A percentile compares a stretch with the other conserved stretches of the same genome.
These are phyloP conservation scores for Tolypocladium tropicale DNA, from an alignment of 2,329 filamentous ascomycete species.

Conservation along the genomic window DNA sequence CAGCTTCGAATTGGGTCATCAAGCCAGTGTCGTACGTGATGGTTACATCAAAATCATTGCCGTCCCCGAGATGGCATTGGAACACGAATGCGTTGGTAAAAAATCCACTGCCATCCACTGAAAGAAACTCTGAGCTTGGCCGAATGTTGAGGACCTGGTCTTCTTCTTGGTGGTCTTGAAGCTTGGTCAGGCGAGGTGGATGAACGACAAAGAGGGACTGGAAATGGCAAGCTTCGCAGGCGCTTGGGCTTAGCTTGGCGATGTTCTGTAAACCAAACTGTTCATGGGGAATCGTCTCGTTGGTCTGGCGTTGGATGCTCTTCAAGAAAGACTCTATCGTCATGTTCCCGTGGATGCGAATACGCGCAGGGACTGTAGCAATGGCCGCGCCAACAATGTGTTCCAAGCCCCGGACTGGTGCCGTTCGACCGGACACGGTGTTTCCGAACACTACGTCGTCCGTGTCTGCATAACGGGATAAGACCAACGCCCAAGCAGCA, in stretches of 20 bases:
- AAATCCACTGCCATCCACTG: neutral
- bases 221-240: neutral
- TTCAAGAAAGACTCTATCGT: neutral
- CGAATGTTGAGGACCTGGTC: neutral
- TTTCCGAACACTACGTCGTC: constrained; percentile 47
- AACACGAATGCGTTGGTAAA: neutral
- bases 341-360: neutral
- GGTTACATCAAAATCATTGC: neutral
- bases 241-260: neutral
- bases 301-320: neutral
- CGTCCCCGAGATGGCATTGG: neutral
- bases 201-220: neutral
- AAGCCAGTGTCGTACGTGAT: neutral
- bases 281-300: neutral
- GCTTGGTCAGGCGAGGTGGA: neutral
- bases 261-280: neutral
- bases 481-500: constrained; percentile 6
- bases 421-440: constrained; percentile 46
- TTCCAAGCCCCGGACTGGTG: constrained; percentile 35
- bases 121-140: neutral
- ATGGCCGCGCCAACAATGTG: constrained; percentile 52
- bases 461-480: constrained; percentile 4
- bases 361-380: constrained; percentile 45
- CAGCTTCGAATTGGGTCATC: neutral
- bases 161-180: neutral